Evolutionary conservation across 805 yeast species (phyloP), one percentile per base, ranked within the genome.

Genomic region (Metschnikowia lochheadii): DNA sequence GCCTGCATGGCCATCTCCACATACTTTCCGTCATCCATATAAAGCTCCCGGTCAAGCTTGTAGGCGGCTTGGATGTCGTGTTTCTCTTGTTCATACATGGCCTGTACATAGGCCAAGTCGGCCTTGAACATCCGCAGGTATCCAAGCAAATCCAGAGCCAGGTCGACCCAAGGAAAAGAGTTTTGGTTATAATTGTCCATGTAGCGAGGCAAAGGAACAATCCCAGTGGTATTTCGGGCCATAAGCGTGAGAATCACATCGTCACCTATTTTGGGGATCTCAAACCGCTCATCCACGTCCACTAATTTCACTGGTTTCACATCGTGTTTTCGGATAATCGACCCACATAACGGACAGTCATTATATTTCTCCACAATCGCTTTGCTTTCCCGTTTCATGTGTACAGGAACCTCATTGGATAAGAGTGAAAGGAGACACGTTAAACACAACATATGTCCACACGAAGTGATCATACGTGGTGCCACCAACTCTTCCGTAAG

Each of bases 381-480:
- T 34, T 56, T 58, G 32, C 63, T 55, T 57, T 72, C 72, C 42
- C 69, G 66, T 45, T 70, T 66, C 56, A 71, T 67, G 46, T 65
- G 65, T 18, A 57, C 59, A 1, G 78, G 78, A 2, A 73, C 65
- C 50, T 73, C 77, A 17, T 84, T 81, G 35, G 80, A 86, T 40
- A 89, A 70, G 59, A 87, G 80, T 41, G 90, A 80, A 49, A 90
- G 65, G 31, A 92, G 67, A 65, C 99, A 94, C 13, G 90, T 81
- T 49, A 81, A 76, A 63, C 99, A 94, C 61, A 94, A 81, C 14
- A 90, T 78, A 63, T 94, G 99, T 5, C 99, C 99, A 70, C 99
- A 94, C 11, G 83, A 78, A 4, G 75, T 70, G 29, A 89, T 83
- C 98, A 94, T 95, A 49, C 98, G 74, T 2, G 99, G 97, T 0